phyloP scores from a whole-genome alignment of 257 asterid genomes.

The Coffea eugenioides region DNA sequence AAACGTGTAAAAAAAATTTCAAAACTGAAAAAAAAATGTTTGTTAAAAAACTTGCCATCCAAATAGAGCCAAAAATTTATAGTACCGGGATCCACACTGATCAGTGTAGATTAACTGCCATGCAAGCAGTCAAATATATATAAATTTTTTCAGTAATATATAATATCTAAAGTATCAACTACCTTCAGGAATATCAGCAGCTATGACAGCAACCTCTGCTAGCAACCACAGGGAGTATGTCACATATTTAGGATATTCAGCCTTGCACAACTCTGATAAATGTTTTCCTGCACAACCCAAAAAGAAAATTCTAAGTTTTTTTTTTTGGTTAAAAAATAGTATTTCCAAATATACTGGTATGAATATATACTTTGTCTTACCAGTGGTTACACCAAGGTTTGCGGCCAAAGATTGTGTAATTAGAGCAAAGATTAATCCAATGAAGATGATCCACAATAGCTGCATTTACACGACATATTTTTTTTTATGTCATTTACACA shows the following conservation, averaged over 20 bases:
- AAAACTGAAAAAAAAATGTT: no score
- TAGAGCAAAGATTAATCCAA: slow-evolving; percentile 81
- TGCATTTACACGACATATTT: slow-evolving; percentile 17
- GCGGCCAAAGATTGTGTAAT: slow-evolving; percentile 94
- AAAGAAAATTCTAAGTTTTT: no score
- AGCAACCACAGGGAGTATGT: slow-evolving; percentile 70
- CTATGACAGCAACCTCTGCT: slow-evolving; percentile 90
- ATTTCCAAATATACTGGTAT: background rate
- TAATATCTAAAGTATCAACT: background rate
- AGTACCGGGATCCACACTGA: no score
- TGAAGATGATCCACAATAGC: slow-evolving; percentile 88
- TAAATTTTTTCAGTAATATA: background rate
- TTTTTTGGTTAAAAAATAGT: no score
- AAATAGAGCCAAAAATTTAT: no score
- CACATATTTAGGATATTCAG: slow-evolving; percentile 66
- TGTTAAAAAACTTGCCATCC: no score
- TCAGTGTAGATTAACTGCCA: no score
- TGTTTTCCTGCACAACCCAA: slow-evolving; percentile 40
- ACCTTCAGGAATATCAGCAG: slow-evolving; percentile 99
- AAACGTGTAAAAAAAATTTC: no score
- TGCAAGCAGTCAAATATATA: no score
- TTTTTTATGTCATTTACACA: no score
- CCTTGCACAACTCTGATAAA: slow-evolving; percentile 73
- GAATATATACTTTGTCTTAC: slow-evolving; percentile 24
- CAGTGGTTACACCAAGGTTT: slow-evolving; percentile 91